A percentile compares a stretch with the other conserved stretches of the same genome.
Conservation (phyloP, 164 flowering plant genomes). For the Vitis rupestris region DNA sequence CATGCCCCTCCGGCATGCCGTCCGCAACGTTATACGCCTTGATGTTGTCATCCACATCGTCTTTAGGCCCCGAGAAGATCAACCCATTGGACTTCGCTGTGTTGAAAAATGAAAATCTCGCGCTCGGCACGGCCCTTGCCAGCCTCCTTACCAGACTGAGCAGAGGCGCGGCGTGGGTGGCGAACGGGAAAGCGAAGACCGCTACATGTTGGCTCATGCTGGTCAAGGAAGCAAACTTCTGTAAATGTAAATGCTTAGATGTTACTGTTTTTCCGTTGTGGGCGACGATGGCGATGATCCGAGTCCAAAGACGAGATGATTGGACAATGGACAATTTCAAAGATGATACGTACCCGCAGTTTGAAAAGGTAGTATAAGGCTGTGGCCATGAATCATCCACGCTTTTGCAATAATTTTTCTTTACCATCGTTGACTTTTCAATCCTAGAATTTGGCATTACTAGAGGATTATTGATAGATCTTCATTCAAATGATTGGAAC, state of each 20-base stretch:
- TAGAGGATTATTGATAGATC: too few relatives aligned
- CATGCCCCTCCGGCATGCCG: constrained; percentile 25
- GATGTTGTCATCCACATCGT: not conserved
- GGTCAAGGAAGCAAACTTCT: too few relatives aligned
- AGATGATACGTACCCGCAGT: too few relatives aligned
- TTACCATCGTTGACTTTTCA: too few relatives aligned
- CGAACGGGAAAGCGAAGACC: constrained; percentile 39
- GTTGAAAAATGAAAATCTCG: constrained; percentile 26
- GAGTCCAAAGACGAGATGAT: not conserved
- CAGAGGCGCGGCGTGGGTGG: constrained; percentile 24
- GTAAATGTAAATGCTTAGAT: not conserved
- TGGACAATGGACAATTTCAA: too few relatives aligned
- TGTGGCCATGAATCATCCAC: too few relatives aligned
- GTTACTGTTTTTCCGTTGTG: not conserved
- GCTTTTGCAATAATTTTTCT: too few relatives aligned
- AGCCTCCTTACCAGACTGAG: constrained; percentile 19
- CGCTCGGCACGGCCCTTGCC: constrained; percentile 14
- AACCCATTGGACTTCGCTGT: constrained; percentile 15
- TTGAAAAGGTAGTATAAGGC: too few relatives aligned
- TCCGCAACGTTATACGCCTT: constrained; percentile 14
- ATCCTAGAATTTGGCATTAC: too few relatives aligned
- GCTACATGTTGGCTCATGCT: constrained; percentile 18
- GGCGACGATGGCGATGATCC: not conserved
- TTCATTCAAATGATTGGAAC: too few relatives aligned
- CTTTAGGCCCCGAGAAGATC: not conserved